Evolutionary conservation across 176 grass and related monocot genomes (phyloP), one percentile per base, ranked within the genome.

Genomic region (Oryza brachyantha): DNA sequence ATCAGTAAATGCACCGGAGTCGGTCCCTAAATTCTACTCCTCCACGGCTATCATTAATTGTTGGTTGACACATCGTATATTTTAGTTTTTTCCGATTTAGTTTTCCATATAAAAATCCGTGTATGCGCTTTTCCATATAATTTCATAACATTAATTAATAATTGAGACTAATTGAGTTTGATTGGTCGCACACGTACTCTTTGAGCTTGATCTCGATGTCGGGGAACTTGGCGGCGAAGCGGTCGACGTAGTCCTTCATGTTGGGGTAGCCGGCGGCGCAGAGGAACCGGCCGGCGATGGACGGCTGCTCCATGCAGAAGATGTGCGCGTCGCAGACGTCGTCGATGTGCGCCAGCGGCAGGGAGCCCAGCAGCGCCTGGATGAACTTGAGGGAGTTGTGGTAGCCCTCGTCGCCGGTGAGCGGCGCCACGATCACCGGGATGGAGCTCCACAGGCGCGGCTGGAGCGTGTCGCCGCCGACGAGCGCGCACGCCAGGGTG

Each of bases 261-360:
- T 11, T 45, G n/a, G 89, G 86, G 79, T 69, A 87, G 1, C 73
- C 84, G 21, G 26, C 73, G 41, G 74, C 81, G 12, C 89, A 89
- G 38, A 95, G 70, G 76, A 92, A 95, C 3, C 93, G 83, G 32
- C 93, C 93, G 4, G 81, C 78, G 73, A 95, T 87, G 73, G 78
- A 59, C 17, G 68, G 14, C 34, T 29, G 77, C 0, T 95, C 86
- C 79, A 92, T 90, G 78, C 87, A 88, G 70, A 96, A 96, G 10
- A 75, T 16, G 67, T 93, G 90, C 1, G 93, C 93, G 59, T 93
- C 85, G 48, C 87, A 90, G 59, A 65, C 57, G 69, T 96, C 93
- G 0, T 93, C 93, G 11, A 96, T n/a, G 77, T 92, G 87, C 61
- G 52, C 81, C 50, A 92, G n/a, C 5, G 90, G 90, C 84, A 96